A percentile compares a stretch with the other conserved stretches of the same genome.
These are phyloP conservation scores for Planoprotostelium fungivorum DNA, from an alignment of 78 protist genomes.

Conservation along the genomic window DNA sequence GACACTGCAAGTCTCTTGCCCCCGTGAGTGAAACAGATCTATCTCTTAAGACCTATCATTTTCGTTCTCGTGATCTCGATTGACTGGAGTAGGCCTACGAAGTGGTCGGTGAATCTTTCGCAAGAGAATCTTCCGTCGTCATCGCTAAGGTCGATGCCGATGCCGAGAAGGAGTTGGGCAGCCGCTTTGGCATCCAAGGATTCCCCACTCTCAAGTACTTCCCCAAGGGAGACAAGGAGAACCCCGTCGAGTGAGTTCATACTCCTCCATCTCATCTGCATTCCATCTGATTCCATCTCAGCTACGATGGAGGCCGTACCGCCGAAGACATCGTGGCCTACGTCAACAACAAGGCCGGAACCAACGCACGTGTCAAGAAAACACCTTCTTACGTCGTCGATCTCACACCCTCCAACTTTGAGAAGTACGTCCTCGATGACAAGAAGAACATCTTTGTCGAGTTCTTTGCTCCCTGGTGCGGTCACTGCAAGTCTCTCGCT, in stretches of 20 bases:
- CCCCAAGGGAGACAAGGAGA: conserved; percentile 41
- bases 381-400: conserved; percentile 59
- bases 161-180: conserved; percentile 42
- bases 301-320: conserved; percentile 72
- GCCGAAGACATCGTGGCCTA: conserved; percentile 63
- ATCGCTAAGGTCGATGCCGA: conserved; percentile 83
- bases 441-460: conserved; percentile 68
- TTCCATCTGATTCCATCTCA: neutral
- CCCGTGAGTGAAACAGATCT: conserved; percentile 16
- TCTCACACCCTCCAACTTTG: conserved; percentile 66
- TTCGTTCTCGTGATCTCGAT: neutral
- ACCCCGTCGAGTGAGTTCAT: conserved; percentile 45
- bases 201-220: conserved; percentile 88
- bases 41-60: neutral
- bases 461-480: conserved; percentile 90
- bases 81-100: conserved; percentile 42
- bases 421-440: conserved; percentile 34
- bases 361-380: conserved; percentile 37
- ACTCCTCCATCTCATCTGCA: neutral
- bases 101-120: conserved; percentile 62
- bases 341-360: conserved; percentile 57
- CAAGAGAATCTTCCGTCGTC: conserved; percentile 21
- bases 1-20: conserved; percentile 74
- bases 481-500: conserved; percentile 84
- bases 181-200: conserved; percentile 69